Conservation (phyloP, 345 rosid species). For the Rhodamnia argentea region DNA sequence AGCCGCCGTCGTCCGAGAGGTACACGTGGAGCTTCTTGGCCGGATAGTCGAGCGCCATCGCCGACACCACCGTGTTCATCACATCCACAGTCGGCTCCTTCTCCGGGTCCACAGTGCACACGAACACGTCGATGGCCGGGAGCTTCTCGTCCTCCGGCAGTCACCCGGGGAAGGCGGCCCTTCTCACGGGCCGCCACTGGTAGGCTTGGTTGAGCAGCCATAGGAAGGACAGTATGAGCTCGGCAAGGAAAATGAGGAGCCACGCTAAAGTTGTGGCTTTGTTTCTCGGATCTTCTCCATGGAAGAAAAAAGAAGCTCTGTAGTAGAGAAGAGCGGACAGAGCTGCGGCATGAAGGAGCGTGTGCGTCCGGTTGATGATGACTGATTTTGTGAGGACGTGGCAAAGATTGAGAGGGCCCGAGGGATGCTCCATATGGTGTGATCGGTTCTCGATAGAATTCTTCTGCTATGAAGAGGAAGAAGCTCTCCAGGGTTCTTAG, state of each 20-base stretch:
- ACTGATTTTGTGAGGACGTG: conserved; percentile 4
- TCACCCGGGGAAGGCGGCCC: conserved; percentile 21
- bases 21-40: conserved; percentile 31
- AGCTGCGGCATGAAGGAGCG: conserved; percentile 17
- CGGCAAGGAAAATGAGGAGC: conserved; percentile 17
- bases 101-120: conserved; percentile 39
- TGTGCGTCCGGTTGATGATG: conserved; percentile 13
- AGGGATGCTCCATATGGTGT: background rate
- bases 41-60: conserved; percentile 40
- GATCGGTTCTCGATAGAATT: background rate
- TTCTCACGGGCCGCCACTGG: conserved; percentile 19
- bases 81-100: conserved; percentile 39
- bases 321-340: conserved; percentile 13
- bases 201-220: conserved; percentile 22
- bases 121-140: conserved; percentile 37
- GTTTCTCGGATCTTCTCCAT: background rate
- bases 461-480: background rate
- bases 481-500: background rate
- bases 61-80: conserved; percentile 37
- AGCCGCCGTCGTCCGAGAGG: conserved; percentile 41
- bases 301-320: conserved; percentile 18
- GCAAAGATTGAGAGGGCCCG: conserved; percentile 19
- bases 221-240: conserved; percentile 12
- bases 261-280: background rate
- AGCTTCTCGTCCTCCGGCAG: conserved; percentile 10